Conservation (phyloP, 345 rosid genomes). For the Viola odorata region DNA sequence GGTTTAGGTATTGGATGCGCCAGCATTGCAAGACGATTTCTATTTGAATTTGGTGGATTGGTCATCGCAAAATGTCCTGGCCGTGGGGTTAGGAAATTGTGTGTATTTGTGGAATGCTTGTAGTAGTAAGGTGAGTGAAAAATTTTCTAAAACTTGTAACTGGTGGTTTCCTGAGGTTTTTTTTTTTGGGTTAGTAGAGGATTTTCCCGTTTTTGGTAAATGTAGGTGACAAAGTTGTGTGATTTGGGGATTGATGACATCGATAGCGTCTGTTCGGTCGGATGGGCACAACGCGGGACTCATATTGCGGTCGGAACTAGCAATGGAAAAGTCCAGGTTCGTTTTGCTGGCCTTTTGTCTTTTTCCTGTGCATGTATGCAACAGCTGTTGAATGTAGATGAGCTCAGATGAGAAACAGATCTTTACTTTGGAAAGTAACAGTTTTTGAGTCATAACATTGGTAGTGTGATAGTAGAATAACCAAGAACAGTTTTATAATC, state of each 20-base stretch:
- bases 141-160: not conserved
- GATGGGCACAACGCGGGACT: conserved; percentile 86
- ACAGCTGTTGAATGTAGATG: not conserved
- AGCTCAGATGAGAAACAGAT: no score
- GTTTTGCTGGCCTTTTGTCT: not conserved
- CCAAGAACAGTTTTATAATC: not conserved
- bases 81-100: conserved; percentile 91
- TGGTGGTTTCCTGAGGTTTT: not conserved
- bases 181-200: not conserved
- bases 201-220: not conserved
- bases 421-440: no score
- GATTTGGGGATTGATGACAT: conserved; percentile 83
- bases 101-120: conserved; percentile 99
- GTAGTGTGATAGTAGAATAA: no score
- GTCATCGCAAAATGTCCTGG: conserved; percentile 92
- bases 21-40: conserved; percentile 98
- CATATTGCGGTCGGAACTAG: conserved; percentile 91
- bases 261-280: conserved; percentile 88
- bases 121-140: conserved; percentile 70
- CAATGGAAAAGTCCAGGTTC: conserved; percentile 83
- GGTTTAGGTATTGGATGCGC: conserved; percentile 89
- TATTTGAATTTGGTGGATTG: conserved; percentile 95
- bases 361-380: not conserved
- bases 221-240: conserved; percentile 87
- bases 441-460: no score